Conservation (phyloP, 2,329 filamentous ascomycete genomes). For the Aspergillus aculeatinus region DNA sequence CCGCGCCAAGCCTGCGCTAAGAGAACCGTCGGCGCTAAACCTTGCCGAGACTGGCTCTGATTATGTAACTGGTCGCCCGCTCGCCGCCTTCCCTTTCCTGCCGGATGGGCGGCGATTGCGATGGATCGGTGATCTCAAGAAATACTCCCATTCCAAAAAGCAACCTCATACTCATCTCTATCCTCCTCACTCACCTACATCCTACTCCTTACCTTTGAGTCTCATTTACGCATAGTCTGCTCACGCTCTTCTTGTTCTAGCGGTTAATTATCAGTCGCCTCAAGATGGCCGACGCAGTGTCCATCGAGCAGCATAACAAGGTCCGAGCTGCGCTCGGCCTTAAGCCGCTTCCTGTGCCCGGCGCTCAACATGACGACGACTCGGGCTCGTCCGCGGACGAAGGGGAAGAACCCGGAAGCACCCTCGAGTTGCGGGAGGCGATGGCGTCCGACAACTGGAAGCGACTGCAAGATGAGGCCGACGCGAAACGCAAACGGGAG, state of each 20-base stretch:
- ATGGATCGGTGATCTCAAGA: background rate
- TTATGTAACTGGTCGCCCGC: constrained; percentile 18
- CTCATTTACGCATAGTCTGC: constrained; percentile 3
- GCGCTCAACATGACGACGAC: constrained; percentile 53
- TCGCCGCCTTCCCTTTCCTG: background rate
- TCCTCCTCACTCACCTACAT: background rate
- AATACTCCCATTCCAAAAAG: background rate
- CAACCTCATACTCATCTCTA: background rate
- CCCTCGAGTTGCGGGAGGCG: constrained; percentile 66
- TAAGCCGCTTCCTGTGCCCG: constrained; percentile 83
- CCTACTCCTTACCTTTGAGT: background rate
- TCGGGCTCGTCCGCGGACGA: constrained; percentile 37
- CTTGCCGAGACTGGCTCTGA: constrained; percentile 16
- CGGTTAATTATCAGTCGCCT: background rate
- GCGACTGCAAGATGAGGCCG: constrained; percentile 64
- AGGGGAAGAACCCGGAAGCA: constrained; percentile 74
- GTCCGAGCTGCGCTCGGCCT: constrained; percentile 86
- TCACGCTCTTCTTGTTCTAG: background rate
- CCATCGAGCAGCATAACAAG: constrained; percentile 91
- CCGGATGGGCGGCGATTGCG: background rate
- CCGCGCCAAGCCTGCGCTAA: constrained; percentile 29
- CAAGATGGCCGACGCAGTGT: constrained; percentile 58
- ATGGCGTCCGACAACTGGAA: constrained; percentile 51
- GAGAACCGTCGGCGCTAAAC: constrained; percentile 21
- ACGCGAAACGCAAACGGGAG: constrained; percentile 74